These are phyloP conservation scores for Fusarium miscanthi DNA, from an alignment of 2,329 filamentous ascomycete species.

Conservation along the genomic window DNA sequence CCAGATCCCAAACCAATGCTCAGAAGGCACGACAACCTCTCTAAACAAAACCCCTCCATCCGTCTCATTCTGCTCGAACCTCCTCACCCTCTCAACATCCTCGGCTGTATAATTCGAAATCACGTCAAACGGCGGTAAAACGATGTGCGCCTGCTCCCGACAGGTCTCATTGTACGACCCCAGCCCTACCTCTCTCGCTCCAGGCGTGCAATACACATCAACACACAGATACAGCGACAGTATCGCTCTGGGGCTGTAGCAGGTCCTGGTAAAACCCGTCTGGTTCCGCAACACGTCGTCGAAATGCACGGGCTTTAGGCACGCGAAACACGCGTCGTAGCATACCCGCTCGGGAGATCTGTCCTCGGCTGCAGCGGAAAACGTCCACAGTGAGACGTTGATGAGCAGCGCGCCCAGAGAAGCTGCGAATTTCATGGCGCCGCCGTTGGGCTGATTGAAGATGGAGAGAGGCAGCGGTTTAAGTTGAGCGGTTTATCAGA, in stretches of 20 bases:
- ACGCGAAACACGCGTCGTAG: slow-evolving; percentile 49
- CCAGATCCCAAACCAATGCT: slow-evolving; percentile 49
- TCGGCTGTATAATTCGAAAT: slow-evolving; percentile 51
- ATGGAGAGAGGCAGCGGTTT: not conserved
- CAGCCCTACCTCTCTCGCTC: slow-evolving; percentile 41
- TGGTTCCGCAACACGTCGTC: slow-evolving; percentile 43
- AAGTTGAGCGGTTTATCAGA: slow-evolving; percentile 38
- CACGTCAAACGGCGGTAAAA: slow-evolving; percentile 51
- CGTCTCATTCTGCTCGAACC: slow-evolving; percentile 46
- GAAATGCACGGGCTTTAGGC: slow-evolving; percentile 47
- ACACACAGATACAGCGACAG: slow-evolving; percentile 54
- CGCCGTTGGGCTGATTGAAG: not conserved
- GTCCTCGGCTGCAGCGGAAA: not conserved
- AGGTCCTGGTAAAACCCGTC: slow-evolving; percentile 38
- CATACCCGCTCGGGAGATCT: slow-evolving; percentile 43
- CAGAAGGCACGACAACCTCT: slow-evolving; percentile 51
- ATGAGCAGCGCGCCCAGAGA: not conserved
- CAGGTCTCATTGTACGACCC: slow-evolving; percentile 52
- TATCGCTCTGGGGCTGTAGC: slow-evolving; percentile 46
- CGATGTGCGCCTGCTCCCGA: slow-evolving; percentile 21
- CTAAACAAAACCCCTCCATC: slow-evolving; percentile 20
- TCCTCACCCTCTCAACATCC: slow-evolving; percentile 47
- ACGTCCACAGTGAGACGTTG: not conserved
- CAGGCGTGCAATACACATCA: slow-evolving; percentile 49
- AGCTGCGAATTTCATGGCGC: slow-evolving; percentile 32